These are phyloP conservation scores for Macaranga tanarius DNA, from an alignment of 441 rosid genomes.

Conservation along the genomic window DNA sequence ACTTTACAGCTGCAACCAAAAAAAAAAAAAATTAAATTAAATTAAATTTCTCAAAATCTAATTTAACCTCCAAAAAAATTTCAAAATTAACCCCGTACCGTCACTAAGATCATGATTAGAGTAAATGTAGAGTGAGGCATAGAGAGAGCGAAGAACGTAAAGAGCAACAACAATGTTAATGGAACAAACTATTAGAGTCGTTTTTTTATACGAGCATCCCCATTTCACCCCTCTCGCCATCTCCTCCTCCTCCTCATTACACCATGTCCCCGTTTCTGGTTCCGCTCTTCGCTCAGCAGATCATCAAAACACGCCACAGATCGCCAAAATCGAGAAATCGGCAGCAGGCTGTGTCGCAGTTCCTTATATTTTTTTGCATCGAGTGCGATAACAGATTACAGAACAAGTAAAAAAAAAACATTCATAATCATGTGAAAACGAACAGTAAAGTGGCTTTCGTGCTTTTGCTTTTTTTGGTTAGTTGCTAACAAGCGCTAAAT, in stretches of 20 bases:
- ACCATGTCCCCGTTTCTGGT: slow-evolving; percentile 39
- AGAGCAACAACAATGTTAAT: slow-evolving; percentile 88
- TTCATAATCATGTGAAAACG: slow-evolving; percentile 1
- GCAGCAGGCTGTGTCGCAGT: no score
- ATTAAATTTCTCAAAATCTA: not conserved
- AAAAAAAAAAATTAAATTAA: not conserved
- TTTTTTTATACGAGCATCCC: slow-evolving; percentile 75
- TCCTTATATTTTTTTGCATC: not conserved
- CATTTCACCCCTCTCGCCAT: slow-evolving; percentile 42
- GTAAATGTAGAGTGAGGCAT: slow-evolving; percentile 70
- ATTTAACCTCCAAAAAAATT: no score
- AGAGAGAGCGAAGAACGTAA: slow-evolving; percentile 80
- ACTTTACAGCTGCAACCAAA: slow-evolving; percentile 52
- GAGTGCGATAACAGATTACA: no score
- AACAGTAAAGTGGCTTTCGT: not conserved
- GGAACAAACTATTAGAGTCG: slow-evolving; percentile 77
- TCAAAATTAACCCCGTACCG: slow-evolving; percentile 21
- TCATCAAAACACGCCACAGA: not conserved
- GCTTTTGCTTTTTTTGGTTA: not conserved
- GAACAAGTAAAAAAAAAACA: no score
- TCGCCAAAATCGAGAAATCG: not conserved
- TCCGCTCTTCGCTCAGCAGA: slow-evolving; percentile 1
- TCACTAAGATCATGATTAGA: slow-evolving; percentile 39
- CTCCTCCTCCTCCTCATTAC: slow-evolving; percentile 59
- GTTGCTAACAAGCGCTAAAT: no score